A percentile compares a stretch with the other conserved stretches of the same genome.
These are phyloP conservation scores for Coccinonectria pachysandricola DNA, from an alignment of 2,329 filamentous ascomycete species.

Conservation along the genomic window DNA sequence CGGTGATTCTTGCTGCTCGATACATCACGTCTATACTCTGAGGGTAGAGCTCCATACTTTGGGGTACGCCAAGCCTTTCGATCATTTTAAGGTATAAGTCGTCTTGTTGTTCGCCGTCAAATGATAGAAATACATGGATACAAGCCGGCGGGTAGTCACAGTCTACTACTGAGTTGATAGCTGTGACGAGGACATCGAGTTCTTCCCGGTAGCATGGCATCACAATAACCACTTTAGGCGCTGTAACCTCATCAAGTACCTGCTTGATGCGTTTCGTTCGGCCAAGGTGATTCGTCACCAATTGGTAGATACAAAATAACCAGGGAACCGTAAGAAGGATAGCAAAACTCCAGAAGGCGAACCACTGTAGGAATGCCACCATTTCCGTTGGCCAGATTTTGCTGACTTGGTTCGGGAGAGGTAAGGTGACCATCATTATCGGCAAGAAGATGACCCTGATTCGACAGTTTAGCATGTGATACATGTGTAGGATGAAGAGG, in stretches of 20 bases:
- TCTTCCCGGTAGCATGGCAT: constrained; percentile 97
- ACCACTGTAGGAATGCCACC: constrained; percentile 75
- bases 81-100: constrained; percentile 83
- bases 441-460: constrained; percentile 82
- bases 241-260: constrained; percentile 71
- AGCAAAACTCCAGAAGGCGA: constrained; percentile 90
- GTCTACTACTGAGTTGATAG: constrained; percentile 83
- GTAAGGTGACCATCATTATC: constrained; percentile 87
- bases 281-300: constrained; percentile 79
- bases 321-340: constrained; percentile 78
- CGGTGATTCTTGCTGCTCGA: constrained; percentile 70
- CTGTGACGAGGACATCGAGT: constrained; percentile 71
- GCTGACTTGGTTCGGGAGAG: constrained; percentile 63
- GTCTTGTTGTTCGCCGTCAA: constrained; percentile 82
- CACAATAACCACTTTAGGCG: constrained; percentile 88
- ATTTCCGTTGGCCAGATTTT: constrained; percentile 60
- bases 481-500: no score
- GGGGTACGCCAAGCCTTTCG: constrained; percentile 70
- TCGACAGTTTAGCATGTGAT: no score
- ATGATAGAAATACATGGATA: constrained; percentile 90
- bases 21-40: constrained; percentile 86
- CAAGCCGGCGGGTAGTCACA: constrained; percentile 89
- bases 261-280: constrained; percentile 73
- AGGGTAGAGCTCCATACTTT: constrained; percentile 68
- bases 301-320: constrained; percentile 85